phyloP scores from a whole-genome alignment of 441 rosid species.

The Macaranga tanarius region DNA sequence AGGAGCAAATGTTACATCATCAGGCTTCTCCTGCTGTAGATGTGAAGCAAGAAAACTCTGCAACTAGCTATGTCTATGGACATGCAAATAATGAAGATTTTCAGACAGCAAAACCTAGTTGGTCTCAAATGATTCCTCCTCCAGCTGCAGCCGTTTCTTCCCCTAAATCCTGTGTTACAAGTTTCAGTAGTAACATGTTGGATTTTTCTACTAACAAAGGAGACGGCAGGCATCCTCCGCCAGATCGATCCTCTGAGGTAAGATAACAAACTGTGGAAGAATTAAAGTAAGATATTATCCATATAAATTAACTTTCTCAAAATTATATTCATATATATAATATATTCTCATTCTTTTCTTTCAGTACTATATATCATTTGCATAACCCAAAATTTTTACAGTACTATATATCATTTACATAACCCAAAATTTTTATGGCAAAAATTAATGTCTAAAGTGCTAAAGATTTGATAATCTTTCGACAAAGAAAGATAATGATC shows the following conservation, averaged over 20 bases:
- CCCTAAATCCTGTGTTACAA: constrained; percentile 74
- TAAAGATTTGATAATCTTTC: background rate
- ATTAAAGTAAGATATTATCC: background rate
- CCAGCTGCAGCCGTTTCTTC: constrained; percentile 56
- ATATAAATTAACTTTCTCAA: background rate
- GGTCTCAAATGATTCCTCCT: constrained; percentile 48
- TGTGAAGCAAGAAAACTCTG: constrained; percentile 75
- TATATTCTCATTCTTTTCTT: background rate
- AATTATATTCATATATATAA: background rate
- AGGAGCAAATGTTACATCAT: constrained; percentile 62
- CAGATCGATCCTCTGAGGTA: constrained; percentile 84
- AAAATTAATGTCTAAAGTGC: background rate
- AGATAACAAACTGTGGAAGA: background rate
- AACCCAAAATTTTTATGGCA: background rate
- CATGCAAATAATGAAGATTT: constrained; percentile 42
- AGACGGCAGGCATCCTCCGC: constrained; percentile 61
- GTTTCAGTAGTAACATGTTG: constrained; percentile 65
- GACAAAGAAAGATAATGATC: background rate
- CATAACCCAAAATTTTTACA: too few species aligned
- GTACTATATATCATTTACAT: background rate
- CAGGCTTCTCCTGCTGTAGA: constrained; percentile 41
- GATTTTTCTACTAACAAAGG: constrained; percentile 67
- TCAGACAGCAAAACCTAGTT: constrained; percentile 32
- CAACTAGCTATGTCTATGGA: constrained; percentile 44
- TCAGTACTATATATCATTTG: background rate